Percentiles rank a stretch among this genome's conserved stretches.
phyloP scores from a whole-genome alignment of 768 basidiomycete genomes.

The Leccinum disarticulatum region DNA sequence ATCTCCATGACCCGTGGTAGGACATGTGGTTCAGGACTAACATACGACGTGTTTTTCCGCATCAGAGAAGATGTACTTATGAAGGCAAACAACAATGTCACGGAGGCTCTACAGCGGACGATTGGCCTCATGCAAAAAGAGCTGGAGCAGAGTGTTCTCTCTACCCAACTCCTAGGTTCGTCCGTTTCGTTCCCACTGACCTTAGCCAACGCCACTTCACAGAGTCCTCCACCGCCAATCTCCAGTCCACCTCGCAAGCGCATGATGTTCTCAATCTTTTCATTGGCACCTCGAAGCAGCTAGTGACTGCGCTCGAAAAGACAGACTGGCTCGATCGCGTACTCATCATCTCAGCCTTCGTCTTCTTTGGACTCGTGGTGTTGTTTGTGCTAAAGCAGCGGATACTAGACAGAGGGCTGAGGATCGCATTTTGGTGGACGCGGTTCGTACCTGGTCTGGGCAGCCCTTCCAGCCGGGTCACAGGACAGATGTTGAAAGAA shows the following conservation, averaged over 20 bases:
- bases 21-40: background rate
- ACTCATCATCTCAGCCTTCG: conserved; percentile 74
- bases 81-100: conserved; percentile 87
- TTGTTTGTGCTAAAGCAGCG: conserved; percentile 88
- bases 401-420: conserved; percentile 73
- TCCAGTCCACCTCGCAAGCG: conserved; percentile 69
- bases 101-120: conserved; percentile 83
- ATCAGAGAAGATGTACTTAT: conserved; percentile 80
- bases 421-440: conserved; percentile 89
- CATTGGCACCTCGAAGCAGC: conserved; percentile 76
- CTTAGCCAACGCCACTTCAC: background rate
- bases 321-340: conserved; percentile 92
- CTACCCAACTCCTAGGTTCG: conserved; percentile 81
- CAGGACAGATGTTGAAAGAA: conserved; percentile 7
- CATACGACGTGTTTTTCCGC: background rate
- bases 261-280: conserved; percentile 74
- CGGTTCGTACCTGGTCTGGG: conserved; percentile 53
- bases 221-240: conserved; percentile 80
- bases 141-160: conserved; percentile 84
- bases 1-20: background rate
- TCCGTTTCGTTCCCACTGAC: background rate
- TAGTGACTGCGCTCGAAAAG: conserved; percentile 85
- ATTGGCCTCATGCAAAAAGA: conserved; percentile 87
- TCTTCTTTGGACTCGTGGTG: conserved; percentile 82
- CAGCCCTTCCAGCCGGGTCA: conserved; percentile 3